Conservation (phyloP, 805 yeast species). For the Metschnikowia aberdeeniae region DNA sequence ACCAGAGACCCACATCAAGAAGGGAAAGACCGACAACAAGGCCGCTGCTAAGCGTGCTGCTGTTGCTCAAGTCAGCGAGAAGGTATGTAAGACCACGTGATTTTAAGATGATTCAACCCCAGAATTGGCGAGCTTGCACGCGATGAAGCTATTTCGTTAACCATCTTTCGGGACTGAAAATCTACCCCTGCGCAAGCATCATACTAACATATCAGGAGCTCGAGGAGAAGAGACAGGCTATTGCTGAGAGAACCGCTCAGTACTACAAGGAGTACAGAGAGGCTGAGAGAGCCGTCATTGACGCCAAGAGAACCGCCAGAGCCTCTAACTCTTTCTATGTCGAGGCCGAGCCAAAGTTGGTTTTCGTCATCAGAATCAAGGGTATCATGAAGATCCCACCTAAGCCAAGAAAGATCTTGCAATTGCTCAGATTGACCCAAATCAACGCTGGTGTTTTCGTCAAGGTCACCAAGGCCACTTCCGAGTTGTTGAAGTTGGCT, state of each 20-base stretch:
- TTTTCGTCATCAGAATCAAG: conserved; percentile 96
- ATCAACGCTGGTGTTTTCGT: conserved; percentile 94
- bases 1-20: conserved; percentile 87
- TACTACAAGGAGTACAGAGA: conserved; percentile 92
- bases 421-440: conserved; percentile 88
- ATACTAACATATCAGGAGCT: conserved; percentile 28
- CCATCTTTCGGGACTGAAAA: conserved; percentile 86
- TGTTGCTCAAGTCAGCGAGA: conserved; percentile 71
- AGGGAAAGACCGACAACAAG: conserved; percentile 75
- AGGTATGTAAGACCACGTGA: conserved; percentile 54
- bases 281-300: conserved; percentile 82
- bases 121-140: conserved; percentile 59
- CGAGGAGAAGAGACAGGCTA: conserved; percentile 57
- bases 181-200: background rate
- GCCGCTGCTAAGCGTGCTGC: conserved; percentile 74
- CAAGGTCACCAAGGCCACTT: conserved; percentile 92
- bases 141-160: conserved; percentile 71
- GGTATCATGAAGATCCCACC: conserved; percentile 99
- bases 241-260: conserved; percentile 93
- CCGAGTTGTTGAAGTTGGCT: conserved; percentile 86
- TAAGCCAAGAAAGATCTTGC: conserved; percentile 98
- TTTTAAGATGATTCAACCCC: conserved; percentile 52
- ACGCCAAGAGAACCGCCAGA: conserved; percentile 91
- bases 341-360: conserved; percentile 91
- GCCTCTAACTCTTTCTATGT: conserved; percentile 92